Conservation (phyloP, 768 basidiomycete species). For the Kwoniella europaea region DNA sequence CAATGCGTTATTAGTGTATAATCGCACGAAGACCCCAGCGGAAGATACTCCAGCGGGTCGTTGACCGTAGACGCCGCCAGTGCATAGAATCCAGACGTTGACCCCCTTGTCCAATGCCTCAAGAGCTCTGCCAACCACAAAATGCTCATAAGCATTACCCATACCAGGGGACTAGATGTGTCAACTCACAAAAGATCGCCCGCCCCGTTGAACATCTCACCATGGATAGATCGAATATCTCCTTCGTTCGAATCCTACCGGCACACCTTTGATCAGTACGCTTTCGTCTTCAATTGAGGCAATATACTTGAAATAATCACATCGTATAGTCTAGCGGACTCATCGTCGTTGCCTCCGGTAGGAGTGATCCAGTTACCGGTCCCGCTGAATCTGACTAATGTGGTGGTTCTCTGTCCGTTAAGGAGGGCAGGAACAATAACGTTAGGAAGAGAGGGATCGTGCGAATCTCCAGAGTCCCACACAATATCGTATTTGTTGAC, state of each 20-base stretch:
- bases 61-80: constrained; percentile 3
- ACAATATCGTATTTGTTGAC: neutral
- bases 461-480: neutral
- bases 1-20: constrained; percentile 15
- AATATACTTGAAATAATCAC: neutral
- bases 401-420: neutral
- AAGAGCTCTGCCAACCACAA: neutral
- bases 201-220: neutral
- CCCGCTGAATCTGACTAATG: neutral
- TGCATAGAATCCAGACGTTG: constrained; percentile 5
- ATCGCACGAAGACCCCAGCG: constrained; percentile 12
- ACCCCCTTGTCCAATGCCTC: constrained; percentile 7
- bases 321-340: neutral
- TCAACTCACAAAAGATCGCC: neutral
- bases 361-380: neutral
- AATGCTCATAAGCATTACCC: too few relatives aligned
- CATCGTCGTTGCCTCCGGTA: neutral
- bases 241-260: neutral
- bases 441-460: neutral
- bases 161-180: too few relatives aligned
- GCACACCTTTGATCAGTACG: neutral
- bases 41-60: constrained; percentile 2
- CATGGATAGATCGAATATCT: neutral
- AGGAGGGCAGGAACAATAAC: neutral
- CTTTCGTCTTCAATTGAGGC: too few relatives aligned